phyloP scores from a whole-genome alignment of 768 basidiomycete genomes.

The Mycena rosella region DNA sequence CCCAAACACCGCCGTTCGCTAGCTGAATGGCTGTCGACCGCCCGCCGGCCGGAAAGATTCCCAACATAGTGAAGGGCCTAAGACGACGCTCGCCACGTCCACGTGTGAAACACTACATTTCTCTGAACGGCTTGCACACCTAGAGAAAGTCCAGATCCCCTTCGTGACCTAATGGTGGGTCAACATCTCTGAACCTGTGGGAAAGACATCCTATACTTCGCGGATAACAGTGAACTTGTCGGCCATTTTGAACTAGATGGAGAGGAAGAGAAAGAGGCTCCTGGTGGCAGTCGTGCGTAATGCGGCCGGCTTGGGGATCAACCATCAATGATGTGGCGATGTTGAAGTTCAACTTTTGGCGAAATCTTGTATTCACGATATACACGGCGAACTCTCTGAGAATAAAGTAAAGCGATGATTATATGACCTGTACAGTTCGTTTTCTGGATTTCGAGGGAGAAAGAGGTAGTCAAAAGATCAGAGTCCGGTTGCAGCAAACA shows the following conservation, averaged over 20 bases:
- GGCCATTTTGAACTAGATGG: not conserved
- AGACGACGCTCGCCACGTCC: not conserved
- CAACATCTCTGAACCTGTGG: not conserved
- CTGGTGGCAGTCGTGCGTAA: not conserved
- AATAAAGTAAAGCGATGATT: too few species aligned
- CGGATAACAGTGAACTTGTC: constrained; percentile 26
- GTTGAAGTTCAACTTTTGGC: too few species aligned
- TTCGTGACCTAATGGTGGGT: constrained; percentile 14
- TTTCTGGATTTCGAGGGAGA: too few species aligned
- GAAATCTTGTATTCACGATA: too few species aligned
- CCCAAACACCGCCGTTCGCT: constrained; percentile 77
- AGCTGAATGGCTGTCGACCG: constrained; percentile 87
- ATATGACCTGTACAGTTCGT: too few species aligned
- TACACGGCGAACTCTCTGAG: too few species aligned
- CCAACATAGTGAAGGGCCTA: constrained; percentile 78
- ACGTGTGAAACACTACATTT: not conserved
- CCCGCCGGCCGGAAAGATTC: constrained; percentile 82
- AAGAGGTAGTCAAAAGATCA: not conserved
- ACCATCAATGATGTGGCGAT: too few species aligned
- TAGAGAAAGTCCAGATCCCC: constrained; percentile 34
- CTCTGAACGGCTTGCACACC: constrained; percentile 1
- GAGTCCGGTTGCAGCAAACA: not conserved
- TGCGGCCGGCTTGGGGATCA: not conserved
- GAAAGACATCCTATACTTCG: constrained; percentile 3
- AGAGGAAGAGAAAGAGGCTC: not conserved